Conservation (phyloP, 2,329 filamentous ascomycete genomes). For the Pseudocercospora fijiensis region DNA sequence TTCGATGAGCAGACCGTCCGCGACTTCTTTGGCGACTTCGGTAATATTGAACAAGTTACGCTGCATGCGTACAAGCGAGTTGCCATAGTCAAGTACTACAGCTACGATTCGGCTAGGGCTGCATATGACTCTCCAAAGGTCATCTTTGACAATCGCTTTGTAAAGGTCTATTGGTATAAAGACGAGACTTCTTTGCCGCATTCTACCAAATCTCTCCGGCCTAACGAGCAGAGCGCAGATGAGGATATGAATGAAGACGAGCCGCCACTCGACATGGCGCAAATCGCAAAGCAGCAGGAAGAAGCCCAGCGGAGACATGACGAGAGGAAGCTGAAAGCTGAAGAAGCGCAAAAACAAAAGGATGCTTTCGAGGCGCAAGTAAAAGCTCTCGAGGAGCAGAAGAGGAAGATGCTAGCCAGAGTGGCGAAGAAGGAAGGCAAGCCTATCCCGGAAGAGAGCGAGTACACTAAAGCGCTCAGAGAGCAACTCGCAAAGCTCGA, state of each 20-base stretch:
- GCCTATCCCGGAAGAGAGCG: conserved; percentile 34
- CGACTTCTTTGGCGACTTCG: conserved; percentile 71
- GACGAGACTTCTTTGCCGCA: conserved; percentile 36
- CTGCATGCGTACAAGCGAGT: conserved; percentile 66
- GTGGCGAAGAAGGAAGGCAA: conserved; percentile 56
- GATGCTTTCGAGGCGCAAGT: conserved; percentile 65
- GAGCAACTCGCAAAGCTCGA: conserved; percentile 71
- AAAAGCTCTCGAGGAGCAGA: conserved; percentile 64
- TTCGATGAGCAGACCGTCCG: conserved; percentile 65
- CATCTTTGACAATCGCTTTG: conserved; percentile 82
- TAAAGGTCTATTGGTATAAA: conserved; percentile 78
- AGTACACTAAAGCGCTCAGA: conserved; percentile 64
- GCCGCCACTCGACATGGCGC: conserved; percentile 65
- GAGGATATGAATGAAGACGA: conserved; percentile 41
- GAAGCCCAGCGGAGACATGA: conserved; percentile 70
- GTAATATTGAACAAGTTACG: conserved; percentile 61
- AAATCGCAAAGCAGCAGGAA: conserved; percentile 66
- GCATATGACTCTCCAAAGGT: conserved; percentile 76
- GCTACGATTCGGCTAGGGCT: conserved; percentile 64
- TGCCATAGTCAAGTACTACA: conserved; percentile 68
- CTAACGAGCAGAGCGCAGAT: conserved; percentile 20
- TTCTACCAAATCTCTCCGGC: conserved; percentile 17
- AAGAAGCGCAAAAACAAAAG: conserved; percentile 62
- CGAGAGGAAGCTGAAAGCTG: conserved; percentile 62
- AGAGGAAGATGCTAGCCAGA: conserved; percentile 60